Base-by-base conservation (phyloP, 2,329 filamentous ascomycete genomes). In the Talaromyces sp. region DNA sequence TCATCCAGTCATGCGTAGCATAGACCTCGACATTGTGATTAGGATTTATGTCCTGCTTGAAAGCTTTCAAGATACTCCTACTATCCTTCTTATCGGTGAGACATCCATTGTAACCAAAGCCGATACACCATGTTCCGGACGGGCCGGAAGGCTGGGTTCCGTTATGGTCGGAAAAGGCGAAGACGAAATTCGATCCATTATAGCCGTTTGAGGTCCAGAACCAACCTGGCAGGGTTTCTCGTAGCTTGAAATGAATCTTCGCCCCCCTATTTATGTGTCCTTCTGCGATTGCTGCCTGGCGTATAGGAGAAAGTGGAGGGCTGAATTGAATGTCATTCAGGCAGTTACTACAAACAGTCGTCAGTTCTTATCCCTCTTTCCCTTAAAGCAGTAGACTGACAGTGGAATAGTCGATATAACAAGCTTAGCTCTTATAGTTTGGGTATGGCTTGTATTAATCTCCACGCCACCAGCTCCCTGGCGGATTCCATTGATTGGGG, bases 1-100 rank as follows among this genome's bases (percentile, higher is more conserved):
- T 72, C 43, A 67, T 67, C 75, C 74, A 77, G 59, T 73, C 68
- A 39, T 76, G 72, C 1, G 66, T 54, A 11, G 15, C 50, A 33
- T 54, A 54, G 3, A 27, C 50, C 35, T 54, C 50, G 6, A 54
- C 50, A 15, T 15, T 27, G 15, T 15, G 10, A 10, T 11, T 5
- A 17, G 31, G 49, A 25, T 54, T 27, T 27, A 54, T 54, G 3
- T 54, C 49, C 49, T 10, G 19, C 5, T 31, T 27, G 49, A 54
- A 54, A 31, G 19, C 15, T 17, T 54, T 15, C 22, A 54, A 31
- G 3, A 54, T 35, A 17, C 15, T 17, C 27, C 31, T 17, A 10
- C 15, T 17, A 33, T 54, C 25, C 27, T 54, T n/a, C 50, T 35
- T 19, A 17, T 54, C 27, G 27, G 11, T n/a, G 11, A 54, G 15